Conservation (phyloP, 139 green algal genomes). For the Closterium sp. region DNA sequence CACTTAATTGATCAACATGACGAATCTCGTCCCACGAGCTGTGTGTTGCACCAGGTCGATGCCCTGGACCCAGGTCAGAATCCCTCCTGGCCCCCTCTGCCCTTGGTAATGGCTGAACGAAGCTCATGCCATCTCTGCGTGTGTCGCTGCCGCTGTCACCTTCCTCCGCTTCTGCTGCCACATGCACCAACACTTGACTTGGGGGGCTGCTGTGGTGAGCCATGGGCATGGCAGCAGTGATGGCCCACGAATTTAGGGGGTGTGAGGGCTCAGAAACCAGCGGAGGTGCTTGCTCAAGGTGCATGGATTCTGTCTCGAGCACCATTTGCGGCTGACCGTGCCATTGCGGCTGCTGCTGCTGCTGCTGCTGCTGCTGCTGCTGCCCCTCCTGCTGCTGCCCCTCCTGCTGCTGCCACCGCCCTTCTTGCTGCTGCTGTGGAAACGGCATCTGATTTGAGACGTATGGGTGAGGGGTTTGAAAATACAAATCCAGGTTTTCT, state of each 20-base stretch:
- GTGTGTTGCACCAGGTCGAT: not conserved
- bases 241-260: not conserved
- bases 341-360: not conserved
- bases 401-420: not conserved
- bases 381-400: not conserved
- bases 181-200: not conserved
- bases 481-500: not conserved
- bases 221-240: not conserved
- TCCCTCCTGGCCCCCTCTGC: too few species aligned
- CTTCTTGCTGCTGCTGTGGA: not conserved
- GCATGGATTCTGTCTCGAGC: not conserved
- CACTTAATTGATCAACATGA: not conserved
- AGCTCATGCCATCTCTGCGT: not conserved
- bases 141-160: not conserved
- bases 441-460: not conserved
- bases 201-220: not conserved
- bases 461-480: not conserved
- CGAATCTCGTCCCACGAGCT: not conserved
- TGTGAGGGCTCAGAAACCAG: not conserved
- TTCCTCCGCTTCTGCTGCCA: not conserved
- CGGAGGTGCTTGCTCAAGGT: not conserved
- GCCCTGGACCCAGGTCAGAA: not conserved
- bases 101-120: not conserved
- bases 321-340: not conserved
- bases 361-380: not conserved